Base-by-base conservation (phyloP, 768 basidiomycete genomes). In the Lactarius akahatsu region DNA sequence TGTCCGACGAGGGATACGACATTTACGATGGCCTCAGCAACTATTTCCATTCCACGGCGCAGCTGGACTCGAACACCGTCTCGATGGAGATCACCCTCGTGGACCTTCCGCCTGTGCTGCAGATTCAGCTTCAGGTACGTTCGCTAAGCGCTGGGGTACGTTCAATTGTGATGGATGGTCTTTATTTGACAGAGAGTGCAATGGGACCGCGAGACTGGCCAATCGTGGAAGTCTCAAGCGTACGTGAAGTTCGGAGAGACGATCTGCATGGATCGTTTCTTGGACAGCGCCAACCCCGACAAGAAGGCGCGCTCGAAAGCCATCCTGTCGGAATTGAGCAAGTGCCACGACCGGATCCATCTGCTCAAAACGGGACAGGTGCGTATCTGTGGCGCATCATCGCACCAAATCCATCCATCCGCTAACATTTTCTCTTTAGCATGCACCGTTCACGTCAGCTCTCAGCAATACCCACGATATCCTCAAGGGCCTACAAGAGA, bases 221-320 rank as follows among this genome's bases (percentile, higher is more conserved):
- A 95, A 70, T 89, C 94, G 18, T 94, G 92, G 81, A 99, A 99
- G 76, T 94, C 92, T 6, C 96, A 99, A 73, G 94, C 94, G 4
- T 96, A 94, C 75, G 89, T 99, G 70, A 91, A 88, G 72, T 97
- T 96, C 73, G 87, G 83, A 20, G 91, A 95, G 76, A 90, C 86
- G 11, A 81, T 99, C 16, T 89, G 85, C 73, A 86, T 98, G 85
- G 95, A 97, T 76, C 88, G 97, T 16, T 99, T 96, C 80, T 79
- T 96, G 73, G 90, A 92, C 66, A 84, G 81, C 57, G 90, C 86
- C 3, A 83, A 91, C 72, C 80, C 84, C 0, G 80, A 82, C 67
- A 94, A 92, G 82, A 90, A 87, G 72, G 80, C 81, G 20, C 82
- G 81, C 55, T 87, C 91, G 1, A 92, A 90, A 69, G 78, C 78